Evolutionary conservation across 257 asterid genomes (phyloP), one percentile per base, ranked within the genome.

Genomic region (Paulownia fortunei): DNA sequence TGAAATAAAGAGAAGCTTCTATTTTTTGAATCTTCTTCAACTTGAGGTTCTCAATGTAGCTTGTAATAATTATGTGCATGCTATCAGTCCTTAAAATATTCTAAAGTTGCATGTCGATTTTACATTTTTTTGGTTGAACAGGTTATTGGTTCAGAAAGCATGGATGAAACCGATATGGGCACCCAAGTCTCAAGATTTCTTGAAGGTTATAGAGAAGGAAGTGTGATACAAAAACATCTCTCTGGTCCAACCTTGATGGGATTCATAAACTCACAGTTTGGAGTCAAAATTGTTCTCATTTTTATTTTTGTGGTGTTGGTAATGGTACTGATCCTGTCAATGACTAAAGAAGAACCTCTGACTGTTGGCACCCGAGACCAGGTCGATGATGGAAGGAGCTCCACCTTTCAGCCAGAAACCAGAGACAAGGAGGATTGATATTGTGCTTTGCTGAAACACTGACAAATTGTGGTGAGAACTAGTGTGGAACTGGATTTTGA

Each of bases 151-250:
- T 89, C 89, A 19, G 98, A 94, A 65, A 86, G 85, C 80, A 78
- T 87, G 30, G 90, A 86, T 10, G 97, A 87, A 82, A 84, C 87
- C n/a, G 93, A 94, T 75, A 82, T 83, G 55, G 86, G 92, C 60
- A 72, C 86, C 69, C 90, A 84, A 70, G 79, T 92, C 66, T 89
- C 94, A 2, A 88, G 70, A 79, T 94, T 94, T 74, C 88, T 92
- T 24, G 85, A 89, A 84, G 90, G 96, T 37, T 94, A 90, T 62
- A 87, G 90, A 82, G 92, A 76, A 79, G 98, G 98, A 81, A 89
- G 69, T 41, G 93, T 94, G 12, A 51, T 85, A 34, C 86, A 86
- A 83, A 89, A 89, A 78, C 84, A 78, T 10, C 63, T 92, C 61
- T 52, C 73, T 16, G 89, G 94, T 21, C 92, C 92, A 12, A 69